Evolutionary conservation across 805 yeast species (phyloP).

Genomic region (Priceomyces medius): DNA sequence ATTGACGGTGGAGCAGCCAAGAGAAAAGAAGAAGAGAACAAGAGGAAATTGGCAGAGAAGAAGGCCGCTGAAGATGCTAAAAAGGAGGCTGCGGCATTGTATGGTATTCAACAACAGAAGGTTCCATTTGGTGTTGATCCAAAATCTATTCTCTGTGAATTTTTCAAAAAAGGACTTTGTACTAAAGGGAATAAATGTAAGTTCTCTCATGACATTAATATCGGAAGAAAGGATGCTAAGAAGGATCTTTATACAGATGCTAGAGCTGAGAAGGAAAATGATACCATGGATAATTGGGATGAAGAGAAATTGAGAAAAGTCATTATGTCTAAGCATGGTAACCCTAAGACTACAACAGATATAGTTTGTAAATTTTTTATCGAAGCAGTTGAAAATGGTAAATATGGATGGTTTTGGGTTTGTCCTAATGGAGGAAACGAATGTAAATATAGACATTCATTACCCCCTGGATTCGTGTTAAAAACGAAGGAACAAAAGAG

Average conservation of each 20-base stretch:
- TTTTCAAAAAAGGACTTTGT: slow-evolving; percentile 85
- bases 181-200: slow-evolving; percentile 84
- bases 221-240: slow-evolving; percentile 87
- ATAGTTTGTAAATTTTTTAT: slow-evolving; percentile 91
- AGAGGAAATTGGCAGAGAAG: slow-evolving; percentile 70
- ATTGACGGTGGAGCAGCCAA: slow-evolving; percentile 53
- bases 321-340: slow-evolving; percentile 89
- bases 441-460: slow-evolving; percentile 92
- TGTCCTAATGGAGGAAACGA: slow-evolving; percentile 93
- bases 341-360: slow-evolving; percentile 90
- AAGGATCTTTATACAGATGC: slow-evolving; percentile 91
- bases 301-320: slow-evolving; percentile 90
- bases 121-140: slow-evolving; percentile 98
- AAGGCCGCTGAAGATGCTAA: slow-evolving; percentile 89
- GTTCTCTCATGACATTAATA: slow-evolving; percentile 82
- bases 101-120: slow-evolving; percentile 73
- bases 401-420: slow-evolving; percentile 98
- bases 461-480: slow-evolving; percentile 95
- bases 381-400: slow-evolving; percentile 95
- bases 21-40: slow-evolving; percentile 73
- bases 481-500: slow-evolving; percentile 96
- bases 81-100: slow-evolving; percentile 77
- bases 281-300: slow-evolving; percentile 96
- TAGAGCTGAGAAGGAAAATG: slow-evolving; percentile 67
- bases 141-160: slow-evolving; percentile 85